These are phyloP conservation scores for Neurospora tetrasperma DNA, from an alignment of 495 filamentous ascomycete species.

Conservation along the genomic window DNA sequence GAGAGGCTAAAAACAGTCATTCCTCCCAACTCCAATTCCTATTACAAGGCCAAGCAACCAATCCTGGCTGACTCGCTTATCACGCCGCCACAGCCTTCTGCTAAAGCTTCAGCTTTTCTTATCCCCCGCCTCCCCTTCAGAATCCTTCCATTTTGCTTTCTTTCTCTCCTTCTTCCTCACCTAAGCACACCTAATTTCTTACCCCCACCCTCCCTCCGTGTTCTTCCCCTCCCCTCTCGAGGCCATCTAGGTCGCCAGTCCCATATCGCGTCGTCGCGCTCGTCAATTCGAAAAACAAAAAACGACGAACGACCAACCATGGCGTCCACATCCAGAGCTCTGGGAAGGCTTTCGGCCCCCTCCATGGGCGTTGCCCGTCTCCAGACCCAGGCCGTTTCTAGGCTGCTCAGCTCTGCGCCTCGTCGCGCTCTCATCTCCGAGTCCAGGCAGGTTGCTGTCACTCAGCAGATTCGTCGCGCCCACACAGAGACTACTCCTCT, in stretches of 20 bases:
- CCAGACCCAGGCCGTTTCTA: constrained; percentile 13
- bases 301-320: constrained; percentile 10
- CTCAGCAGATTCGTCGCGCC: constrained; percentile 31
- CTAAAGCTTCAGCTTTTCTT: constrained; percentile 2
- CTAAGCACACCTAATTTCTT: background rate
- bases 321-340: constrained; percentile 24
- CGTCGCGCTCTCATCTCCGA: constrained; percentile 14
- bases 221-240: background rate
- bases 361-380: constrained; percentile 15
- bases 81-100: background rate
- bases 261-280: constrained; percentile 5
- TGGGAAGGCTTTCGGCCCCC: constrained; percentile 22
- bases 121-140: constrained; percentile 1
- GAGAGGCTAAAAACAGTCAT: background rate
- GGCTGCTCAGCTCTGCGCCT: constrained; percentile 17
- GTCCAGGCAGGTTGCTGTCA: constrained; percentile 12
- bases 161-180: background rate
- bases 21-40: background rate
- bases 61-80: background rate
- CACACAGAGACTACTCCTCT: constrained; percentile 27
- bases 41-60: background rate
- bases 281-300: constrained; percentile 16
- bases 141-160: constrained; percentile 2
- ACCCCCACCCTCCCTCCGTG: background rate
- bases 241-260: background rate